Evolutionary conservation across 257 asterid genomes (phyloP), one percentile per base, ranked within the genome.

Genomic region (Linderniella brevidens): DNA sequence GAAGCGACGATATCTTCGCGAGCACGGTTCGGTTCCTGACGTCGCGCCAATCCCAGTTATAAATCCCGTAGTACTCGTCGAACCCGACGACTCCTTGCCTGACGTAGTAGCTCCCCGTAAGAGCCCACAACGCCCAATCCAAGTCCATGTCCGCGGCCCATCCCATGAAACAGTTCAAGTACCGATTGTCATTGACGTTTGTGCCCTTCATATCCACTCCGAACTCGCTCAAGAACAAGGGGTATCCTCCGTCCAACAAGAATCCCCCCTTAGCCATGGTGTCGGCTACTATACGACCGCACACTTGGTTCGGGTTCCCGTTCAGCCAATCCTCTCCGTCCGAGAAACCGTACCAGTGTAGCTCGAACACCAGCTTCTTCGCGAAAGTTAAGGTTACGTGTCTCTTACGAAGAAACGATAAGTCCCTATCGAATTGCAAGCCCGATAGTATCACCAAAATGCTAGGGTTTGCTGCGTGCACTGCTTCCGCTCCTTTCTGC

Each of bases 61-160:
- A 69, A 57, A 90, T 64, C 17, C 98, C 96, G 50, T 81, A 90
- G 35, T 68, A 64, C 68, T 85, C 99, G 49, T 81, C 70, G 13
- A 48, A 5, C 20, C 93, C 96, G 58, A 63, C 61, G 1, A 67
- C 69, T 18, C 96, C 93, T 62, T 79, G 72, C 58, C 96, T 64
- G 19, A 69, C 29, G 49, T 81, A 90, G 41, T 90, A 81, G 55
- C 96, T 90, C 14, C 99, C 96, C 8, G 61, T 74, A 12, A 85
- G 83, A 50, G 87, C 73, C 99, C 99, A 85, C 43, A 81, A 32
- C 14, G 96, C 94, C 96, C 94, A 85, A 19, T 90, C 96, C 37
- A 81, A 43, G 56, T 90, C 99, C 35, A 56, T 49, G 45, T 81
- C 88, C 47, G 99, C 94, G 13, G 99, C 96, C 81, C 84, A 72